Percentiles rank a stretch among this genome's conserved stretches.
phyloP scores from a whole-genome alignment of 1,284 basidiomycete species.

The Hymenochaete sp. region DNA sequence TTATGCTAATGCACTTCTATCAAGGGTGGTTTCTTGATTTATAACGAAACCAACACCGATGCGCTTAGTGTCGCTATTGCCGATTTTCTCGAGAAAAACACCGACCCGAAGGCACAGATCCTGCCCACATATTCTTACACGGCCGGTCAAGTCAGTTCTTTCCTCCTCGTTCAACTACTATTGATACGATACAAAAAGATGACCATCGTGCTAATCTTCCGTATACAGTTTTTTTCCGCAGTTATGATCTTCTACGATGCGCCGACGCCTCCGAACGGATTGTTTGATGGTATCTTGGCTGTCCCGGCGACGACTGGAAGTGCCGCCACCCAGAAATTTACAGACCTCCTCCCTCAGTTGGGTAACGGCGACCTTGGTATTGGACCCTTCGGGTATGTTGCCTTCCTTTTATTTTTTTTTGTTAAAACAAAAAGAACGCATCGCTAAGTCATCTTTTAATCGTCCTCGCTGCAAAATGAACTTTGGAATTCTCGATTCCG shows the following conservation, averaged over 20 bases:
- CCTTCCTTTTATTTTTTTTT: background rate
- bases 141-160: constrained; percentile 8
- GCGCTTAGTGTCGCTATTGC: constrained; percentile 7
- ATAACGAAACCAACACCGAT: constrained; percentile 1
- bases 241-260: constrained; percentile 15
- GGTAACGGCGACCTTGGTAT: constrained; percentile 10
- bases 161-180: too few relatives aligned
- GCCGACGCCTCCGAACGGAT: constrained; percentile 5
- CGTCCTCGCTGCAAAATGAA: too few relatives aligned
- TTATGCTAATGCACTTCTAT: background rate
- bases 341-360: constrained; percentile 4
- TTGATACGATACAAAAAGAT: background rate
- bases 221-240: background rate
- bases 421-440: too few relatives aligned
- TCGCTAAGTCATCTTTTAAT: too few relatives aligned
- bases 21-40: too few relatives aligned
- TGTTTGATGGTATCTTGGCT: constrained; percentile 11
- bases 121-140: constrained; percentile 7
- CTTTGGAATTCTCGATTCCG: background rate
- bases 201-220: background rate
- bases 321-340: constrained; percentile 6
- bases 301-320: constrained; percentile 1
- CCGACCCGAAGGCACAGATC: constrained; percentile 16
- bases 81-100: constrained; percentile 12
- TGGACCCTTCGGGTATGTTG: constrained; percentile 6